Conservation (phyloP, 1,284 basidiomycete genomes). For the Marasmius fiardii region DNA sequence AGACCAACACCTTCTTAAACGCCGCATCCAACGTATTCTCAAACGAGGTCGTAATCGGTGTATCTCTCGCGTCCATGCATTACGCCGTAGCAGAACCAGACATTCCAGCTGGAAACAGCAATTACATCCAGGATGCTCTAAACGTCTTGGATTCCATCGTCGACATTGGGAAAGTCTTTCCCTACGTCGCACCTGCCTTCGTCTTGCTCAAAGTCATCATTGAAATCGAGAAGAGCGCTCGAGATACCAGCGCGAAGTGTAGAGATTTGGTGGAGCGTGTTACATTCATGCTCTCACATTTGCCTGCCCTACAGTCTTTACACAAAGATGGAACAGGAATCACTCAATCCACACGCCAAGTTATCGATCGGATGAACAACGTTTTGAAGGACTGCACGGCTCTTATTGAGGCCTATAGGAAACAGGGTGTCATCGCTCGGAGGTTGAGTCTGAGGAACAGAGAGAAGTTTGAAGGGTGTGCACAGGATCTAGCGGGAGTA, state of each 20-base stretch:
- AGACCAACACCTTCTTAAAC: background rate
- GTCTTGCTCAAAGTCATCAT: constrained; percentile 35
- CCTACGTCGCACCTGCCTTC: constrained; percentile 34
- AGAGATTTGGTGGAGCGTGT: constrained; percentile 34
- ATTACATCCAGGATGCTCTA: constrained; percentile 23
- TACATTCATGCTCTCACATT: constrained; percentile 35
- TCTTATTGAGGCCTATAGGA: constrained; percentile 32
- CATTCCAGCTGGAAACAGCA: background rate
- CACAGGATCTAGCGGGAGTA: constrained; percentile 25
- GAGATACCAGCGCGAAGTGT: constrained; percentile 35
- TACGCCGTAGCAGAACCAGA: background rate
- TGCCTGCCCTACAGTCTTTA: constrained; percentile 22
- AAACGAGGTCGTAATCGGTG: background rate
- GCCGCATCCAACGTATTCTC: background rate
- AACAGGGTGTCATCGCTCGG: constrained; percentile 27
- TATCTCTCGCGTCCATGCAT: background rate
- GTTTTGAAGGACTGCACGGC: constrained; percentile 19
- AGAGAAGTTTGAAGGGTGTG: constrained; percentile 25
- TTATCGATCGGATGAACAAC: constrained; percentile 23
- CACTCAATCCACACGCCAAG: constrained; percentile 21
- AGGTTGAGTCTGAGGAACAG: constrained; percentile 31
- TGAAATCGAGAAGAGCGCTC: constrained; percentile 32
- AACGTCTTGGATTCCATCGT: constrained; percentile 27
- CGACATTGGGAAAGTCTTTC: constrained; percentile 31
- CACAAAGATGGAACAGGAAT: background rate